Evolutionary conservation across 495 filamentous ascomycete genomes (phyloP), one percentile per base, ranked within the genome.

Genomic region (Neurospora tetrasperma): DNA sequence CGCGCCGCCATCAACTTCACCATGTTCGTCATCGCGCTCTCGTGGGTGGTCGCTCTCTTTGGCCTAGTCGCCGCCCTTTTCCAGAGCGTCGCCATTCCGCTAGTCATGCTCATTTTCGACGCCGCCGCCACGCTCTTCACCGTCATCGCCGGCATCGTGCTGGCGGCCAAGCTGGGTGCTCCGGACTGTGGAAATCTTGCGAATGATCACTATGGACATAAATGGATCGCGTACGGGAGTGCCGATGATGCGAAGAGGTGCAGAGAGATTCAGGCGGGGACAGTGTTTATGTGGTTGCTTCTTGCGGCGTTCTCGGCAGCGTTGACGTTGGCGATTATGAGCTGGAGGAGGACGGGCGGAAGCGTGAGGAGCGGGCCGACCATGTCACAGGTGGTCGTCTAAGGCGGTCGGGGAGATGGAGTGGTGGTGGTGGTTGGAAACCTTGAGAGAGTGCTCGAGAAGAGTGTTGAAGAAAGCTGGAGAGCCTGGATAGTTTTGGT

Each of bases 261-360:
- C 79, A 80, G 83, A 71, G 80, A 85, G 81, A 79, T 86, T 70
- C 85, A 86, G 76, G 84, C 85, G n/a, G 76, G 79, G 69, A 81
- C 80, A 38, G 84, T 79, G 5, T 86, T 86, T 72, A 80, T 85
- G 78, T 86, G 84, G 84, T 85, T 86, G 77, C 77, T 86, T 14
- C 85, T 85, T 69, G 80, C 75, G 38, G 75, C 77, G 4, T 84
- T 84, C 44, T 75, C 77, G 0, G 78, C 76, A 9, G 79, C 74
- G 16, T 74, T 85, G 14, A 74, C 76, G 70, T 75, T 86, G 69
- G 73, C 79, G 46, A 71, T 80, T 66, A 76, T 76, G 59, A 79
- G 80, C 38, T 77, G 83, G 73, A 79, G 84, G n/a, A 77, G 83
- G 73, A 68, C 80, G 79, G 81, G 82, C 79, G 42, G 79, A 78